Conservation (phyloP, 2,329 filamentous ascomycete genomes). For the Rutstroemia sp. region DNA sequence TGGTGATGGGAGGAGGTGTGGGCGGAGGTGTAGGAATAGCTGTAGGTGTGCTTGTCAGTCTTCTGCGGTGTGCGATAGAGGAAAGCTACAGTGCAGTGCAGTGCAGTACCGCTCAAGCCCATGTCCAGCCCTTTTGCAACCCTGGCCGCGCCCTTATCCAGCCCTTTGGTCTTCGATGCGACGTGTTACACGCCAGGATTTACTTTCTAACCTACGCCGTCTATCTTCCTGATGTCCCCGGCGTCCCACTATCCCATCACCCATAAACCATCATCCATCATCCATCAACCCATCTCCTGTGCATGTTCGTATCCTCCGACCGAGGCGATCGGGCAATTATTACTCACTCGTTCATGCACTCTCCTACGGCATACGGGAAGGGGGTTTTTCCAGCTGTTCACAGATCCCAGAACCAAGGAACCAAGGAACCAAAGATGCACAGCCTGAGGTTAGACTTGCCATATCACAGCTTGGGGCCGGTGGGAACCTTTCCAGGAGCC, state of each 20-base stretch:
- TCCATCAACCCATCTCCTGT: background rate
- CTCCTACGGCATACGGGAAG: background rate
- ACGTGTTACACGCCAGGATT: background rate
- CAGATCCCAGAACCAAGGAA: background rate
- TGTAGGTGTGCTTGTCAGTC: too few relatives aligned
- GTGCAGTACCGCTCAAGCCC: too few relatives aligned
- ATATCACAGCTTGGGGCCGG: background rate
- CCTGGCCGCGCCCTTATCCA: too few relatives aligned
- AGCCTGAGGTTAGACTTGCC: background rate
- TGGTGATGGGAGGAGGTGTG: too few relatives aligned
- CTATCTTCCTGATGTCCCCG: too few relatives aligned
- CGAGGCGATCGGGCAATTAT: conserved; percentile 1
- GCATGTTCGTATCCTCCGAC: conserved; percentile 1
- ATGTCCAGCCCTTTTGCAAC: too few relatives aligned
- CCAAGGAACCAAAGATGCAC: background rate
- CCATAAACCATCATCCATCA: background rate
- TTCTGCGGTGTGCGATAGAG: too few relatives aligned
- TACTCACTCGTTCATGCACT: background rate
- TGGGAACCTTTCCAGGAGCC: too few relatives aligned
- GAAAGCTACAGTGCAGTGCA: too few relatives aligned
- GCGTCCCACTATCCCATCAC: background rate
- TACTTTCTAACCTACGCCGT: background rate
- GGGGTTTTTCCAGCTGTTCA: background rate
- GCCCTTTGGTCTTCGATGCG: too few relatives aligned
- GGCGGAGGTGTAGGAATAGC: too few relatives aligned